Conservation (phyloP, 768 basidiomycete genomes). For the Lentinula sp. region DNA sequence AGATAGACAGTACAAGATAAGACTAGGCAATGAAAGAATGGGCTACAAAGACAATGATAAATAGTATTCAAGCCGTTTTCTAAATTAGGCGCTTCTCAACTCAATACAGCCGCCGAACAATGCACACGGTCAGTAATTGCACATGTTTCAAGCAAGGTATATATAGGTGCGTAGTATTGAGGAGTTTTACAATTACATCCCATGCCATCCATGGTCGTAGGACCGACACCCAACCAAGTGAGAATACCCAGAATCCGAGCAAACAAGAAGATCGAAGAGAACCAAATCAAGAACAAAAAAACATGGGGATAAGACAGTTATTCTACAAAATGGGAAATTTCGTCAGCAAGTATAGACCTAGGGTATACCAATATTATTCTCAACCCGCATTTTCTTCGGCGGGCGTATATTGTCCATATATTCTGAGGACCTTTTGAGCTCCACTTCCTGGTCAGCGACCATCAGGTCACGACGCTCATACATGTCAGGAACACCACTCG, state of each 20-base stretch:
- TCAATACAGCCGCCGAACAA: not conserved
- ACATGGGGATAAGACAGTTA: conserved; percentile 8
- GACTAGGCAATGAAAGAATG: conserved; percentile 7
- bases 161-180: not conserved
- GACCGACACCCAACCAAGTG: conserved; percentile 3
- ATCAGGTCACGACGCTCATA: conserved; percentile 34
- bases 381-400: conserved; percentile 72
- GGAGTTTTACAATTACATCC: conserved; percentile 5
- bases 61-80: conserved; percentile 1
- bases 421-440: conserved; percentile 57
- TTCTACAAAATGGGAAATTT: conserved; percentile 6
- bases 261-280: conserved; percentile 12
- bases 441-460: conserved; percentile 42
- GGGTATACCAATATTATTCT: conserved; percentile 49
- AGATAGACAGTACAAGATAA: conserved; percentile 8
- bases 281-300: conserved; percentile 1
- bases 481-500: conserved; percentile 27
- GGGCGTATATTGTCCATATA: conserved; percentile 45
- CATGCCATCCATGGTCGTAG: conserved; percentile 7
- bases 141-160: not conserved
- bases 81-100: not conserved
- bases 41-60: not conserved
- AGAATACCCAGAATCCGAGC: conserved; percentile 15
- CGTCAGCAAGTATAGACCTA: conserved; percentile 21
- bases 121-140: not conserved